Evolutionary conservation across 495 filamentous ascomycete genomes (phyloP).

Genomic region (Baudoinia panamericana): DNA sequence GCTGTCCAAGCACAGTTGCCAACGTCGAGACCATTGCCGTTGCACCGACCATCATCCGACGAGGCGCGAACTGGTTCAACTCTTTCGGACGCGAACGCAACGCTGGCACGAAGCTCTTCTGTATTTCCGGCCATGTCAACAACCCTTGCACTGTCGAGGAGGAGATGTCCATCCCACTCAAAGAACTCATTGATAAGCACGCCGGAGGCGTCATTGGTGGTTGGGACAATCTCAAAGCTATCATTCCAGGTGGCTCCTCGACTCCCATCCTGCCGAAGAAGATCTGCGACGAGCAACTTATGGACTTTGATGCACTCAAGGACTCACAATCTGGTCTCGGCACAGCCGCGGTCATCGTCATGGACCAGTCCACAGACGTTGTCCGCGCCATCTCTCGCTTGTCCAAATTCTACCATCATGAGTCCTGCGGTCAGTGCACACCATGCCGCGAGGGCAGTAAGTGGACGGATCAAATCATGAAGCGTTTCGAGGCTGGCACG

Average conservation of each 20-base stretch:
- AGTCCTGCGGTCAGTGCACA: slow-evolving; percentile 96
- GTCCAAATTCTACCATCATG: slow-evolving; percentile 94
- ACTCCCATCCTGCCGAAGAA: slow-evolving; percentile 84
- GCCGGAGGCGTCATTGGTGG: slow-evolving; percentile 92
- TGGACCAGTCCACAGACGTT: slow-evolving; percentile 95
- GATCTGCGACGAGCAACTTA: slow-evolving; percentile 83
- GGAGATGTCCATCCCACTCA: slow-evolving; percentile 92
- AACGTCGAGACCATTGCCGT: slow-evolving; percentile 97
- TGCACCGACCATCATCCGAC: slow-evolving; percentile 86
- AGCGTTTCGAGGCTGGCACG: slow-evolving; percentile 80
- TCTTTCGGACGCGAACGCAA: slow-evolving; percentile 89
- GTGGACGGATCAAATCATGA: slow-evolving; percentile 98
- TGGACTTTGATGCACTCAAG: slow-evolving; percentile 98
- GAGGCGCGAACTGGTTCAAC: slow-evolving; percentile 85
- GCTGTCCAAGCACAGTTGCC: slow-evolving; percentile 92
- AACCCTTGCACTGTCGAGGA: slow-evolving; percentile 96
- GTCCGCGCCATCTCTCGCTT: slow-evolving; percentile 85
- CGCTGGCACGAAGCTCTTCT: slow-evolving; percentile 92
- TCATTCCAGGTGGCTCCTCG: slow-evolving; percentile 93
- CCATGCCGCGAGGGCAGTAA: slow-evolving; percentile 94
- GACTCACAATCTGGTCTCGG: slow-evolving; percentile 93
- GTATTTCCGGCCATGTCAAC: slow-evolving; percentile 97
- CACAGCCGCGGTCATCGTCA: slow-evolving; percentile 96
- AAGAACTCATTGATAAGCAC: slow-evolving; percentile 93
- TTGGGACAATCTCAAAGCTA: slow-evolving; percentile 91